Conservation (phyloP, 352 stramenopile species). For the Peronosclerospora sorghi region DNA sequence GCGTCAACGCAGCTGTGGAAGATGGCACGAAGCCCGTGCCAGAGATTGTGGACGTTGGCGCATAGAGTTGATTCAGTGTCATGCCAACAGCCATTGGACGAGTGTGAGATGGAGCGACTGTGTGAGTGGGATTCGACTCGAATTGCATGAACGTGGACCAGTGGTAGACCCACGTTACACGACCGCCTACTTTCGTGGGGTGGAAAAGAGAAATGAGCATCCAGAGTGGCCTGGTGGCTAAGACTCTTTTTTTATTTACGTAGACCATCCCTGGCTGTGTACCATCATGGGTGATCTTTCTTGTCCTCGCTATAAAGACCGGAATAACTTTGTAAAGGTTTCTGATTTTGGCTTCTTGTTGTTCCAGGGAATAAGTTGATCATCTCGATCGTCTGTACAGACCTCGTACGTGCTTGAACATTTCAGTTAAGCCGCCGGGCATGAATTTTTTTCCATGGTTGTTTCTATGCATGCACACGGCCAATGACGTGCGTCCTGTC, state of each 20-base stretch:
- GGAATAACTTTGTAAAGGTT: background rate
- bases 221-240: background rate
- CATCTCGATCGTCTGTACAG: no score
- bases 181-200: slow-evolving; percentile 3
- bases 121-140: slow-evolving; percentile 8
- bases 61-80: slow-evolving; percentile 68
- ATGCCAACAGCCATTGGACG: slow-evolving; percentile 46
- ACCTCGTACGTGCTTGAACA: background rate
- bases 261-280: slow-evolving; percentile 4
- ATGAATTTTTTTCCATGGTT: background rate
- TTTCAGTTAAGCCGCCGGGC: background rate
- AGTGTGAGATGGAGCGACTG: background rate
- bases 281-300: background rate
- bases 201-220: slow-evolving; percentile 16
- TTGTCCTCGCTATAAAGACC: no score
- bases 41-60: slow-evolving; percentile 20
- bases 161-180: slow-evolving; percentile 16
- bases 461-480: background rate
- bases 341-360: background rate
- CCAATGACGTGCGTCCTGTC: slow-evolving; percentile 1
- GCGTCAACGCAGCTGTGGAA: slow-evolving; percentile 2
- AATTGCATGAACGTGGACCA: background rate
- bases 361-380: no score
- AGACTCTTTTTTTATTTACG: background rate
- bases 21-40: slow-evolving; percentile 1